These are phyloP conservation scores for Penicillium malachiteum DNA, from an alignment of 495 filamentous ascomycete species.

Conservation along the genomic window DNA sequence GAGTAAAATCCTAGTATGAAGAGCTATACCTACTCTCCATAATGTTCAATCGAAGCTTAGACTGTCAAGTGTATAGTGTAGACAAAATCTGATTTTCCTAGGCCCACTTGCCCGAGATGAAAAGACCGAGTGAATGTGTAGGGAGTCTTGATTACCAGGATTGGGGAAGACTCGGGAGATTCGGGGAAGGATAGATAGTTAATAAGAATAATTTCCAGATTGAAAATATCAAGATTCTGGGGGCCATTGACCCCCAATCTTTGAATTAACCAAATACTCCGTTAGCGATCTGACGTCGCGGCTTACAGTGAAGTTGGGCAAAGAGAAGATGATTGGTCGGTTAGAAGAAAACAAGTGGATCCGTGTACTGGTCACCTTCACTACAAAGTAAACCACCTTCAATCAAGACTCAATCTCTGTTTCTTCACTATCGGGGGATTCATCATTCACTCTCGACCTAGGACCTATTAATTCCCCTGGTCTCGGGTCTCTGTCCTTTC, in stretches of 20 bases:
- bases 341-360: slow-evolving; percentile 1
- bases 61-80: too few relatives aligned
- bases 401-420: slow-evolving; percentile 9
- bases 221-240: too few relatives aligned
- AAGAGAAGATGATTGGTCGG: slow-evolving; percentile 29
- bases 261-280: not conserved
- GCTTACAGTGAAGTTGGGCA: slow-evolving; percentile 9
- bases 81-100: not conserved
- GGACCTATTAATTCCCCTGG: slow-evolving; percentile 1
- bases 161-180: too few relatives aligned
- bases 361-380: slow-evolving; percentile 20
- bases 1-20: too few relatives aligned
- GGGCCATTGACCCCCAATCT: not conserved
- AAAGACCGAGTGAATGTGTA: not conserved
- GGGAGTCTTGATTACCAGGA: too few relatives aligned
- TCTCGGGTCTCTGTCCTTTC: slow-evolving; percentile 7
- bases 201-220: too few relatives aligned
- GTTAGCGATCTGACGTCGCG: not conserved
- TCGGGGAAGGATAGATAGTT: too few relatives aligned
- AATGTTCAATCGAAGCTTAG: not conserved
- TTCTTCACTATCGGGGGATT: slow-evolving; percentile 4
- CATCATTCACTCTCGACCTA: slow-evolving; percentile 11
- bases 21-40: not conserved
- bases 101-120: not conserved
- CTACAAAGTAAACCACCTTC: slow-evolving; percentile 30